Percentiles rank a stretch among this genome's conserved stretches.
These are phyloP conservation scores for Albatrellus ellisii DNA, from an alignment of 768 basidiomycete genomes.

Conservation along the genomic window DNA sequence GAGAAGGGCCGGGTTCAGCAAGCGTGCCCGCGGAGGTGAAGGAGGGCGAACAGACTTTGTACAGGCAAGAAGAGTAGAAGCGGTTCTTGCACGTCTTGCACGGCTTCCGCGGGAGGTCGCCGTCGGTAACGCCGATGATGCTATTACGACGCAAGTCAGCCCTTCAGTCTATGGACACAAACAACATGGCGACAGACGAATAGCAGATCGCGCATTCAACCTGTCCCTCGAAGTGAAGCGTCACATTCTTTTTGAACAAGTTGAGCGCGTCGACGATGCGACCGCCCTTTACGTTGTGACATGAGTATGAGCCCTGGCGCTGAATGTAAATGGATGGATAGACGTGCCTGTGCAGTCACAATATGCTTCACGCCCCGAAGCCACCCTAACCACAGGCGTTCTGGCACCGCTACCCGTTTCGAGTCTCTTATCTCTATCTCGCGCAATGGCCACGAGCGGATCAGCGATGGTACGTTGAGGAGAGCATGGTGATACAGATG, in stretches of 20 bases:
- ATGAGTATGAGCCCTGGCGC: background rate
- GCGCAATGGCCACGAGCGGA: conserved; percentile 80
- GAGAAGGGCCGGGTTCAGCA: background rate
- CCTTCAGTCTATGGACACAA: background rate
- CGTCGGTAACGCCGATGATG: conserved; percentile 85
- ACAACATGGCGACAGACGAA: conserved; percentile 38
- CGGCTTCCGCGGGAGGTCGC: conserved; percentile 75
- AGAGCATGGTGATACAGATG: conserved; percentile 86
- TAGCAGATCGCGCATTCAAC: conserved; percentile 96
- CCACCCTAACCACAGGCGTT: conserved; percentile 90
- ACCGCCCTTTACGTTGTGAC: conserved; percentile 49
- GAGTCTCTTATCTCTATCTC: conserved; percentile 80
- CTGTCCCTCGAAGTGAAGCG: conserved; percentile 88
- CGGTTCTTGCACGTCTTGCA: conserved; percentile 92
- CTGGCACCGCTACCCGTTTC: conserved; percentile 76
- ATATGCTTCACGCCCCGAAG: conserved; percentile 84
- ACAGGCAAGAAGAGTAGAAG: conserved; percentile 87
- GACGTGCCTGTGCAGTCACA: conserved; percentile 70
- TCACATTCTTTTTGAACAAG: conserved; percentile 90
- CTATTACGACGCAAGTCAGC: too few species aligned
- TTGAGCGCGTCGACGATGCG: conserved; percentile 77
- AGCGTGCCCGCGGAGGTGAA: background rate
- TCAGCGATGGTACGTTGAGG: conserved; percentile 69
- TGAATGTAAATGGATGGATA: background rate
- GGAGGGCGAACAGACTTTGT: conserved; percentile 42